A percentile compares a stretch with the other conserved stretches of the same genome.
Evolutionary conservation across 2,329 filamentous ascomycete genomes (phyloP).

Genomic region (Colletotrichum horii): DNA sequence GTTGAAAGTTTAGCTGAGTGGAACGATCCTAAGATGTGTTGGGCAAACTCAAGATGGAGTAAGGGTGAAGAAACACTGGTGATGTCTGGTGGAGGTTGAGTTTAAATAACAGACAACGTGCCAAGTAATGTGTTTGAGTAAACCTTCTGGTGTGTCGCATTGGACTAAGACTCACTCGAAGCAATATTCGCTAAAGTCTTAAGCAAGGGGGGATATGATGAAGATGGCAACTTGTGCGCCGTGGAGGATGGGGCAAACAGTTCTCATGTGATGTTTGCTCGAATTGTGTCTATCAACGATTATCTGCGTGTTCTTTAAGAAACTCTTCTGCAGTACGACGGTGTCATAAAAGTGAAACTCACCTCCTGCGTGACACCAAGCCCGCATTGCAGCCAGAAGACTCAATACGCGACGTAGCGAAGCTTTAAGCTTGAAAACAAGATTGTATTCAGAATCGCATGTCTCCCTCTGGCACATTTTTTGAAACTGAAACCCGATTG

Average conservation of each 20-base stretch:
- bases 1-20: accelerated
- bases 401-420: background rate
- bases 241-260: background rate
- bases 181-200: background rate
- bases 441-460: background rate
- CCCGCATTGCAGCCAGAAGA: background rate
- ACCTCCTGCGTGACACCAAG: background rate
- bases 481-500: accelerated
- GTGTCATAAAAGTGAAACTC: background rate
- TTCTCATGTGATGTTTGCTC: background rate
- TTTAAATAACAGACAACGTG: background rate
- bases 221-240: background rate
- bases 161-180: background rate
- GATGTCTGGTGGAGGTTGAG: background rate
- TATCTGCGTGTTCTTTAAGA: background rate
- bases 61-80: background rate
- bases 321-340: background rate
- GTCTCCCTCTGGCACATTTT: background rate
- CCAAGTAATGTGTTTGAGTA: background rate
- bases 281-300: accelerated
- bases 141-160: accelerated
- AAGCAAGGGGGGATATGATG: background rate
- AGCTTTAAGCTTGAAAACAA: background rate
- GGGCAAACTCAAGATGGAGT: background rate
- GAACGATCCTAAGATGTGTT: background rate